Conservation (phyloP, 2,329 filamentous ascomycete genomes). For the Xylariaceae sp. region DNA sequence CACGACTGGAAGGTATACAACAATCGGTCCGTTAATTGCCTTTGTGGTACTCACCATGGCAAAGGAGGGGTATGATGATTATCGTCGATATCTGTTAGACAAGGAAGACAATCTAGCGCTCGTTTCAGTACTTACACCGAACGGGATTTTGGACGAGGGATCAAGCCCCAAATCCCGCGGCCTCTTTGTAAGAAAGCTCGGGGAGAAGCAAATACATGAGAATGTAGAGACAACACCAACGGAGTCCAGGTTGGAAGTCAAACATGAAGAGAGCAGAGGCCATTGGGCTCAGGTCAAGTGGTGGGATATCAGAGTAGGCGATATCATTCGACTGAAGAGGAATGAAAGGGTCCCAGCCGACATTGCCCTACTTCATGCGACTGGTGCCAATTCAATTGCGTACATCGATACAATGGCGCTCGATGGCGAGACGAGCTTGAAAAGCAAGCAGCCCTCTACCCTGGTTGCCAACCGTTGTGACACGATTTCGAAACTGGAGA, state of each 20-base stretch:
- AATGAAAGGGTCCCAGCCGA: conserved; percentile 87
- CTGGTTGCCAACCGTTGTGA: conserved; percentile 65
- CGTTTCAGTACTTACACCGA: conserved; percentile 19
- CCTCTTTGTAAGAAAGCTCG: background rate
- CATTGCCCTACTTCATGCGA: conserved; percentile 77
- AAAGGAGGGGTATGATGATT: conserved; percentile 92
- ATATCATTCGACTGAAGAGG: conserved; percentile 72
- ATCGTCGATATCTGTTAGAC: conserved; percentile 78
- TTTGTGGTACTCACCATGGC: conserved; percentile 81
- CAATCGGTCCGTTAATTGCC: conserved; percentile 74
- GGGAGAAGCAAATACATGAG: background rate
- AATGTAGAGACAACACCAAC: background rate
- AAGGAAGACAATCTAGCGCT: conserved; percentile 73
- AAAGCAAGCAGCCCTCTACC: conserved; percentile 71
- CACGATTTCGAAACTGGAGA: conserved; percentile 60
- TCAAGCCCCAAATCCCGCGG: conserved; percentile 13
- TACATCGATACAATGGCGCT: conserved; percentile 87
- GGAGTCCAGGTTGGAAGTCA: conserved; percentile 16
- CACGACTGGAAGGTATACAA: conserved; percentile 77
- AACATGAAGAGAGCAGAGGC: conserved; percentile 30
- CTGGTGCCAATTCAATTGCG: conserved; percentile 78
- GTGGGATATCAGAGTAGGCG: conserved; percentile 73
- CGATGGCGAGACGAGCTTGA: conserved; percentile 83
- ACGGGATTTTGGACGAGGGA: conserved; percentile 20
- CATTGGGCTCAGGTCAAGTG: conserved; percentile 68